Conservation (phyloP, 2,329 filamentous ascomycete species). For the Botrytis cinerea region DNA sequence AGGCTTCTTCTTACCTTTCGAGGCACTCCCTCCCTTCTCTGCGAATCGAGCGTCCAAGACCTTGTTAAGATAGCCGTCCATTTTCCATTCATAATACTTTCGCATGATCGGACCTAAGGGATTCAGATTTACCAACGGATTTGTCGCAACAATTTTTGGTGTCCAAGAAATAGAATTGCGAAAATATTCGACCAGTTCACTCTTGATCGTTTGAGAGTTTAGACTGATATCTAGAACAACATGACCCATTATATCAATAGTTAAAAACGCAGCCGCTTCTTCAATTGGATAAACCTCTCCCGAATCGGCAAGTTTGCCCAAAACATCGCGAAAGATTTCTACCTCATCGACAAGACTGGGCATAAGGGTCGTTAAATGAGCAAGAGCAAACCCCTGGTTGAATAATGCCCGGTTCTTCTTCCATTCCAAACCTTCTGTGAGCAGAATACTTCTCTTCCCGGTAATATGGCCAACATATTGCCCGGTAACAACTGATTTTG, state of each 20-base stretch:
- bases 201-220: constrained; percentile 30
- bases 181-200: constrained; percentile 31
- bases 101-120: constrained; percentile 30
- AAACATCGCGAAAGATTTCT: constrained; percentile 24
- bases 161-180: constrained; percentile 32
- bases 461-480: constrained; percentile 21
- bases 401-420: constrained; percentile 34
- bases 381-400: constrained; percentile 34
- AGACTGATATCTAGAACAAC: constrained; percentile 28
- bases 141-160: constrained; percentile 28
- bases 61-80: constrained; percentile 33
- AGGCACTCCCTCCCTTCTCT: constrained; percentile 20
- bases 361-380: constrained; percentile 30
- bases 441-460: constrained; percentile 29
- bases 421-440: constrained; percentile 35
- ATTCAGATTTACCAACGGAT: constrained; percentile 26
- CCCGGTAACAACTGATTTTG: background rate
- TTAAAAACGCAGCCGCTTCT: constrained; percentile 29
- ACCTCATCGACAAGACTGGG: constrained; percentile 32
- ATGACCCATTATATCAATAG: constrained; percentile 35
- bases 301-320: constrained; percentile 30
- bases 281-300: constrained; percentile 32
- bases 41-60: constrained; percentile 32
- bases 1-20: constrained; percentile 25
- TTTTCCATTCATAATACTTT: constrained; percentile 32